These are phyloP conservation scores for Chrysosporium queenslandicum DNA, from an alignment of 2,329 filamentous ascomycete genomes.

Conservation along the genomic window DNA sequence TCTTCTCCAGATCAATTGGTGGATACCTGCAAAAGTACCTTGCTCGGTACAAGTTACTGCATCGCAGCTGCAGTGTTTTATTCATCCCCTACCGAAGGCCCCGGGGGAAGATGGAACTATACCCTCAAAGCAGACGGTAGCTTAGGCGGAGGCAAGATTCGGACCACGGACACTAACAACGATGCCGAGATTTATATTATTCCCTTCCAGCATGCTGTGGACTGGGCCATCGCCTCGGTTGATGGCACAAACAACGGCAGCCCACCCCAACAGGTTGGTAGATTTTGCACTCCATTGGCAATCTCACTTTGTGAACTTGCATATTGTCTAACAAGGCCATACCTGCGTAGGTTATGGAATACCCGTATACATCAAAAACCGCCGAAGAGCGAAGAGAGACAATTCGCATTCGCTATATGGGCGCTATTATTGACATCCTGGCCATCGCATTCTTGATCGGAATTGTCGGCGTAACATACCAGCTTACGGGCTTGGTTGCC, in stretches of 20 bases:
- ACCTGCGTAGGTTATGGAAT: conserved; percentile 41
- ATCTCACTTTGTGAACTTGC: too few species aligned
- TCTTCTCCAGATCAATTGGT: conserved; percentile 49
- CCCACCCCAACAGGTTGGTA: background rate
- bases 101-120: conserved; percentile 68
- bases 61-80: conserved; percentile 66
- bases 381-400: conserved; percentile 54
- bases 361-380: conserved; percentile 65
- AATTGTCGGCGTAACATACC: conserved; percentile 73
- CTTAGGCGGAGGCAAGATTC: conserved; percentile 53
- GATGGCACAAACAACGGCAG: conserved; percentile 25
- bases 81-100: conserved; percentile 63
- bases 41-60: conserved; percentile 59
- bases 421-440: conserved; percentile 62
- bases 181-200: conserved; percentile 67
- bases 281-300: background rate
- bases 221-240: conserved; percentile 56
- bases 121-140: conserved; percentile 67
- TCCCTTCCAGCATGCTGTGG: conserved; percentile 69
- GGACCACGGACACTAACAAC: conserved; percentile 50
- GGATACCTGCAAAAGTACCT: conserved; percentile 51
- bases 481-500: conserved; percentile 76
- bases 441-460: conserved; percentile 70
- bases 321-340: too few species aligned
- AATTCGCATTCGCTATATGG: conserved; percentile 62